Conservation (phyloP, 805 yeast species). For the Naumovozyma castellii region DNA sequence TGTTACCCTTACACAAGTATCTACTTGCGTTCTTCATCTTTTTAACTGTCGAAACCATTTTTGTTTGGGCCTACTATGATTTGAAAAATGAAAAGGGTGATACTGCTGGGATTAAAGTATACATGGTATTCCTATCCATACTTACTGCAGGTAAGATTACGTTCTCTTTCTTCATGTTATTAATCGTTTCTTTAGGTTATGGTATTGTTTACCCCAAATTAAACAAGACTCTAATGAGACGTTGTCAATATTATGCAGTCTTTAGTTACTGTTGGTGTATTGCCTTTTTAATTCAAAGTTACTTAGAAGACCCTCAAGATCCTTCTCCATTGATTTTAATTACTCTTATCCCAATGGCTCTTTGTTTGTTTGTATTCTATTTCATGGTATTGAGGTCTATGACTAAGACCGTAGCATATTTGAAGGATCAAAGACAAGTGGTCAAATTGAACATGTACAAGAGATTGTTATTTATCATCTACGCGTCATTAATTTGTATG, state of each 20-base stretch:
- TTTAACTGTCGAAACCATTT: constrained; percentile 72
- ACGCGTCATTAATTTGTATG: constrained; percentile 59
- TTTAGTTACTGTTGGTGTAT: constrained; percentile 48
- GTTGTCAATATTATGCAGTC: constrained; percentile 50
- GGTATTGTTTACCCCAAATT: constrained; percentile 88
- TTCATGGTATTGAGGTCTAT: constrained; percentile 64
- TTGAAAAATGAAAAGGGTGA: constrained; percentile 57
- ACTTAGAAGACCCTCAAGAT: constrained; percentile 42
- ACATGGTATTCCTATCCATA: constrained; percentile 68
- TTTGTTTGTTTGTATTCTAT: constrained; percentile 65
- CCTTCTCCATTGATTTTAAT: constrained; percentile 44
- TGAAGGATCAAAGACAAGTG: constrained; percentile 79
- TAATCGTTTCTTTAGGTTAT: constrained; percentile 84
- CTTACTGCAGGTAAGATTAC: constrained; percentile 75
- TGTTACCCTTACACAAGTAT: constrained; percentile 84
- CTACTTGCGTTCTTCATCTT: constrained; percentile 77
- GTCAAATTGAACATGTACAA: constrained; percentile 85
- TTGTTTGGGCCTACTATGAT: constrained; percentile 88
- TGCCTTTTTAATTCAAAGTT: constrained; percentile 46
- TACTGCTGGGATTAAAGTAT: constrained; percentile 52
- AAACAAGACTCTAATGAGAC: constrained; percentile 64
- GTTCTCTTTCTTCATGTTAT: constrained; percentile 75
- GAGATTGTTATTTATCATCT: constrained; percentile 63
- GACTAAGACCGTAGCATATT: constrained; percentile 59
- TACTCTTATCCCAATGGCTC: constrained; percentile 59